Evolutionary conservation across 805 yeast genomes (phyloP), one percentile per base, ranked within the genome.

Genomic region (Pichia exigua): DNA sequence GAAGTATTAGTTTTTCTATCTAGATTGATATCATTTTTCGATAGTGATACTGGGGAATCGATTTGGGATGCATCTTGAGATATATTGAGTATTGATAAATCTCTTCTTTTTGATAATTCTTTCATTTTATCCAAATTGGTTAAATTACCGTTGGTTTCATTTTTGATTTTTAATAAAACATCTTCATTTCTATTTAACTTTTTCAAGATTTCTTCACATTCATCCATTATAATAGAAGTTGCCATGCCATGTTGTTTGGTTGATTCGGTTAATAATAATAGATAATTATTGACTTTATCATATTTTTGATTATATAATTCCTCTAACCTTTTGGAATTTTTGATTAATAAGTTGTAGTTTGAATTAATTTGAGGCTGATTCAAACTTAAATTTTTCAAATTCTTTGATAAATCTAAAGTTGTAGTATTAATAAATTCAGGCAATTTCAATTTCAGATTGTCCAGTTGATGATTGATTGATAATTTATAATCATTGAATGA

Each of bases 231-330:
- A 2, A 63, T 55, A 50, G 73, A 69, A 4, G 79, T 68, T 45
- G 77, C 78, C 49, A 68, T 70, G n/a, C 80, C 79, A 55, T 79
- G 82, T 20, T 67, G 59, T 49, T 71, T 73, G 3, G 82, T 68
- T 2, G 73, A 71, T 24, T 63, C 63, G 1, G 77, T 76, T 52
- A 82, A 64, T 30, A 67, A 63, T 4, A 73, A 61, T 49, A 82
- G 63, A 13, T 74, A 69, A 10, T 73, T 73, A 41, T 70, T 63
- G 3, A 78, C 65, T 6, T 70, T 62, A 40, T 68, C 69, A 59
- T 79, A 78, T 61, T 75, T 76, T 56, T 70, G 73, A 38, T 68
- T 66, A 55, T 78, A 79, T 51, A 76, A 67, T 42, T 65, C 66
- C 54, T 81, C 85, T 63, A 81, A 63, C 40, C 76, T 71, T 48